These are phyloP conservation scores for Torulaspora indica DNA, from an alignment of 805 yeast genomes.

Conservation along the genomic window DNA sequence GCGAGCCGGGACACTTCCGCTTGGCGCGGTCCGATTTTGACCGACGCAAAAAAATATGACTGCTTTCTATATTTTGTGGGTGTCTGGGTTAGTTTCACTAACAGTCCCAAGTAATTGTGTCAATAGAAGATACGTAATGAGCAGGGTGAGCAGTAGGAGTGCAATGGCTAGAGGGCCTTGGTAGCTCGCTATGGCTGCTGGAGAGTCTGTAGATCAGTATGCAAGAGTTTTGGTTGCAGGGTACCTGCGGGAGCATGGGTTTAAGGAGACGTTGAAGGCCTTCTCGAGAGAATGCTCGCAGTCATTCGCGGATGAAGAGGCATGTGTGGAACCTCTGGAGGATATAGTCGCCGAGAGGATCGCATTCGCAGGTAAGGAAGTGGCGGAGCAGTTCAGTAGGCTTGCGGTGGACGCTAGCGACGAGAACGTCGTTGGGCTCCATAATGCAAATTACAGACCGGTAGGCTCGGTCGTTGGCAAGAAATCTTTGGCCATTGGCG, in stretches of 20 bases:
- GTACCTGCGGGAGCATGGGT: conserved; percentile 50
- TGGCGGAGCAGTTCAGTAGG: conserved; percentile 14
- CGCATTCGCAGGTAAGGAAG: conserved; percentile 20
- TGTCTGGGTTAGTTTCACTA: conserved; percentile 4
- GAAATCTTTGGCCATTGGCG: conserved; percentile 3
- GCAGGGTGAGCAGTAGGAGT: background rate
- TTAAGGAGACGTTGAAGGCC: conserved; percentile 42
- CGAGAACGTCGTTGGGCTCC: conserved; percentile 22
- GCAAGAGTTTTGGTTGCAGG: conserved; percentile 49
- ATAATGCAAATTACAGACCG: conserved; percentile 9
- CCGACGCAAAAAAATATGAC: conserved; percentile 7
- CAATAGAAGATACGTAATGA: too few relatives aligned
- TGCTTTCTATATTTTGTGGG: background rate
- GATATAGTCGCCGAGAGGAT: conserved; percentile 29
- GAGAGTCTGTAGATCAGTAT: conserved; percentile 7
- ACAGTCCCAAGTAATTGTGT: conserved; percentile 1
- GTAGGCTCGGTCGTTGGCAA: background rate
- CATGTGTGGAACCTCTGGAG: conserved; percentile 19
- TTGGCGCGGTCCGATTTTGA: background rate
- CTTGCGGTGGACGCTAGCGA: background rate
- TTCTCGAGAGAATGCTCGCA: conserved; percentile 40
- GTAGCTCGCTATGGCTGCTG: background rate
- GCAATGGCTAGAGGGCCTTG: background rate
- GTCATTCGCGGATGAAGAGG: conserved; percentile 5
- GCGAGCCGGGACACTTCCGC: background rate